phyloP scores from a whole-genome alignment of 2,329 filamentous ascomycete genomes.

The Penicillium sp. region DNA sequence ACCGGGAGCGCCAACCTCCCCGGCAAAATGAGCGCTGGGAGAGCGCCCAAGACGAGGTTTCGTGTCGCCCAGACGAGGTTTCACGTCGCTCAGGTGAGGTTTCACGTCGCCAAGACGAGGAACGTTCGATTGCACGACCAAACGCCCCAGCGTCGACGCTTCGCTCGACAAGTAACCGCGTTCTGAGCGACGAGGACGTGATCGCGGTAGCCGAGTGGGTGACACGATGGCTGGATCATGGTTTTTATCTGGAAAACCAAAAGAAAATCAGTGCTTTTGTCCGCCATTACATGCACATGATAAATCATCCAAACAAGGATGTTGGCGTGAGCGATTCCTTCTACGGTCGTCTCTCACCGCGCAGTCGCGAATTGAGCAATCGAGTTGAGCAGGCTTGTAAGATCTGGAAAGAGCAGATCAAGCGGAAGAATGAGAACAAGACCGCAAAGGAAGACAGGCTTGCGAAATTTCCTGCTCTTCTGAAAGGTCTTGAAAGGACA shows the following conservation, averaged over 20 bases:
- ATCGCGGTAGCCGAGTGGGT: not conserved
- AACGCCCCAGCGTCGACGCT: not conserved
- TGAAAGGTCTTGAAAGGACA: not conserved
- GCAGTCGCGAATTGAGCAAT: not conserved
- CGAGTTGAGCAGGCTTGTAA: not conserved
- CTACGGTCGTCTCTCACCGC: not conserved
- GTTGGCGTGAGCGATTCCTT: not conserved
- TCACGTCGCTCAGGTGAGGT: too few relatives aligned
- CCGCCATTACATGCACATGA: not conserved
- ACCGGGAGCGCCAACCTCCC: too few relatives aligned
- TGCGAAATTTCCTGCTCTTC: not conserved
- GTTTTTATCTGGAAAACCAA: not conserved
- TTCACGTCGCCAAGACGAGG: too few relatives aligned
- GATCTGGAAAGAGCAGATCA: not conserved
- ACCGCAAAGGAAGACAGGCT: not conserved
- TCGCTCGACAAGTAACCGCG: not conserved
- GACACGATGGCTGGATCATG: not conserved
- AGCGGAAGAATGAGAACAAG: not conserved
- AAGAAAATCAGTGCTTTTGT: not conserved
- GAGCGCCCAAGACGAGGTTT: too few relatives aligned
- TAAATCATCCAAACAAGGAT: not conserved
- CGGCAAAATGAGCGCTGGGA: too few relatives aligned
- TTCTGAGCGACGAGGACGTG: not conserved
- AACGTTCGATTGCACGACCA: not conserved
- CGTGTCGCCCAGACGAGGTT: too few relatives aligned